Percentiles rank a stretch among this genome's conserved stretches.
These are phyloP conservation scores for Cladosporium sp. DNA, from an alignment of 2,329 filamentous ascomycete species.

Conservation along the genomic window DNA sequence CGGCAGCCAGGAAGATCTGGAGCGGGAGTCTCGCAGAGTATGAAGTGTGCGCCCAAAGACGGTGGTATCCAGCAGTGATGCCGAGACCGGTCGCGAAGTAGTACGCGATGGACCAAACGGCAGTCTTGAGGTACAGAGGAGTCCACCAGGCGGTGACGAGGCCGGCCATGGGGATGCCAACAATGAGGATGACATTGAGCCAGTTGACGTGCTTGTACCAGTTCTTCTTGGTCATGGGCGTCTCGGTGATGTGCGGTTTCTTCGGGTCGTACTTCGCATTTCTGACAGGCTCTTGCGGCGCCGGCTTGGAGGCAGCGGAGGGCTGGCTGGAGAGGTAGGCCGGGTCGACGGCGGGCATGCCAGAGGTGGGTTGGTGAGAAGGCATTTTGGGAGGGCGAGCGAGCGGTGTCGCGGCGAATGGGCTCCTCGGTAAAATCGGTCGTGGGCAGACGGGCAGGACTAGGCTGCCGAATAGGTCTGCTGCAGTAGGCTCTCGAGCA, in stretches of 20 bases:
- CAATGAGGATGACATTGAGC: constrained; percentile 78
- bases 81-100: constrained; percentile 65
- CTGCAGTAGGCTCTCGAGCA: constrained; percentile 3
- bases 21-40: constrained; percentile 73
- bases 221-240: constrained; percentile 71
- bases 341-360: constrained; percentile 44
- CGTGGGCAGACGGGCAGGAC: constrained; percentile 2
- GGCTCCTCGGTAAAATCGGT: constrained; percentile 3
- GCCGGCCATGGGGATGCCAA: constrained; percentile 69
- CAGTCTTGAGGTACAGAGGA: constrained; percentile 64
- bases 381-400: constrained; percentile 35
- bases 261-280: constrained; percentile 51
- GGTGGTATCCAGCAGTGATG: constrained; percentile 58
- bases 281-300: constrained; percentile 44
- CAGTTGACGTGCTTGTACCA: constrained; percentile 93
- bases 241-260: constrained; percentile 82
- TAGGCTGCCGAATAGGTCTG: constrained; percentile 3
- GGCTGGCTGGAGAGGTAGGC: constrained; percentile 40
- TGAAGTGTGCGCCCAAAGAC: constrained; percentile 79
- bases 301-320: constrained; percentile 41
- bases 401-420: not conserved
- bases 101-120: constrained; percentile 66
- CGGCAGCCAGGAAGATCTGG: constrained; percentile 73
- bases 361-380: constrained; percentile 45
- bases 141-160: constrained; percentile 72